Percentiles rank a stretch among this genome's conserved stretches.
Conservation (phyloP, 2,329 filamentous ascomycete species). For the Fonsecaea pugnacius region DNA sequence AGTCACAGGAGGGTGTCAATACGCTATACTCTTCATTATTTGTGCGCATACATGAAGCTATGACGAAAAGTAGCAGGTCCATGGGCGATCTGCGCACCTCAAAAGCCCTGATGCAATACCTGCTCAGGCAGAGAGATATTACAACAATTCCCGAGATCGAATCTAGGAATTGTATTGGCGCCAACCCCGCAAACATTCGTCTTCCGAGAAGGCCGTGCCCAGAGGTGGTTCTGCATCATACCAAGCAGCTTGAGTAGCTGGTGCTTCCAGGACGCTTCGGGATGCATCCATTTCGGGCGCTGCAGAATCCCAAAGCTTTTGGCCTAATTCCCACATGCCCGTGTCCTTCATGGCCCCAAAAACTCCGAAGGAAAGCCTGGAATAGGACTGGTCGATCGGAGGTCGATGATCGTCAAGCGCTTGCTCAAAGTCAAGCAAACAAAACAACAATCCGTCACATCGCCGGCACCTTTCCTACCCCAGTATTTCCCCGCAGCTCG, state of each 20-base stretch:
- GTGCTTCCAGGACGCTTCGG: neutral
- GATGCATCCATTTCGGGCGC: neutral
- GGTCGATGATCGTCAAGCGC: neutral
- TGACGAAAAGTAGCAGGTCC: neutral
- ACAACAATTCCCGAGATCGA: conserved; percentile 28
- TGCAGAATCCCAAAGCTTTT: neutral
- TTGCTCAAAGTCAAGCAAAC: neutral
- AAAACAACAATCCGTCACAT: conserved; percentile 10
- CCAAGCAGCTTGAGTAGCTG: neutral
- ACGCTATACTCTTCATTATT: conserved; percentile 1
- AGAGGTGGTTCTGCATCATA: neutral
- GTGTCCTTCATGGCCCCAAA: neutral
- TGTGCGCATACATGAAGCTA: conserved; percentile 6
- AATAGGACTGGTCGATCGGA: neutral
- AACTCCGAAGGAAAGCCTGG: neutral
- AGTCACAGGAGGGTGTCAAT: conserved; percentile 6
- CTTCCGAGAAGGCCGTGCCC: conserved; percentile 30
- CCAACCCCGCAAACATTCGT: conserved; percentile 31
- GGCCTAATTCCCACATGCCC: neutral
- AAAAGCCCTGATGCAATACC: neutral
- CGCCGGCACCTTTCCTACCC: conserved; percentile 25
- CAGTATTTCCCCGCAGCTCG: conserved; percentile 34
- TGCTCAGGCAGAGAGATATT: conserved; percentile 10
- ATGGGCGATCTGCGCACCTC: conserved; percentile 9
- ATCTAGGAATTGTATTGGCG: conserved; percentile 16